phyloP scores from a whole-genome alignment of 192 early-diverging fungal species.

The Backusella tarrabulga region DNA sequence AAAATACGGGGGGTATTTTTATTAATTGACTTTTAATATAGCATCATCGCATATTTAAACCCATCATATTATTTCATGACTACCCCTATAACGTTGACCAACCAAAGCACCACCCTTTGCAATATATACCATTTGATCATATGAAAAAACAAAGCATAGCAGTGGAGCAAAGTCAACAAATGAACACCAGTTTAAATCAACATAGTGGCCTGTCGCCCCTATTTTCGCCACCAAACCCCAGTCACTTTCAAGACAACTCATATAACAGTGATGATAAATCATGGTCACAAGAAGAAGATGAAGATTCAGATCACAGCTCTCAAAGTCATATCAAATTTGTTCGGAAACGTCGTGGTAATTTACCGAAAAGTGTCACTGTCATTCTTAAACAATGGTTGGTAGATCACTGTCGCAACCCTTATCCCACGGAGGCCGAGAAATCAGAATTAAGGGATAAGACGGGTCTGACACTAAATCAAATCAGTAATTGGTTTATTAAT shows the following conservation, averaged over 20 bases:
- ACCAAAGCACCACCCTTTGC: background rate
- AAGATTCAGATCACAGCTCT: background rate
- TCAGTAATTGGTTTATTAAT: conserved; percentile 81
- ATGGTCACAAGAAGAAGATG: background rate
- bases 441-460: conserved; percentile 51
- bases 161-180: background rate
- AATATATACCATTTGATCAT: conserved; percentile 5
- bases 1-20: background rate
- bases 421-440: conserved; percentile 68
- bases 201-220: background rate
- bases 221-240: background rate
- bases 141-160: conserved; percentile 3
- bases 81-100: conserved; percentile 4
- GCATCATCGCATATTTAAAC: conserved; percentile 31
- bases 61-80: conserved; percentile 36
- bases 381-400: conserved; percentile 62
- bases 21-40: background rate
- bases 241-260: background rate
- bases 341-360: conserved; percentile 48
- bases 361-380: conserved; percentile 56
- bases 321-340: background rate
- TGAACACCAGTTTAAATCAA: background rate
- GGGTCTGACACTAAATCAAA: conserved; percentile 59
- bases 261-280: background rate
- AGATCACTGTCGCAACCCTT: conserved; percentile 61